Base-by-base conservation (phyloP, 768 basidiomycete species). In the Phlebiopsis gigantea region DNA sequence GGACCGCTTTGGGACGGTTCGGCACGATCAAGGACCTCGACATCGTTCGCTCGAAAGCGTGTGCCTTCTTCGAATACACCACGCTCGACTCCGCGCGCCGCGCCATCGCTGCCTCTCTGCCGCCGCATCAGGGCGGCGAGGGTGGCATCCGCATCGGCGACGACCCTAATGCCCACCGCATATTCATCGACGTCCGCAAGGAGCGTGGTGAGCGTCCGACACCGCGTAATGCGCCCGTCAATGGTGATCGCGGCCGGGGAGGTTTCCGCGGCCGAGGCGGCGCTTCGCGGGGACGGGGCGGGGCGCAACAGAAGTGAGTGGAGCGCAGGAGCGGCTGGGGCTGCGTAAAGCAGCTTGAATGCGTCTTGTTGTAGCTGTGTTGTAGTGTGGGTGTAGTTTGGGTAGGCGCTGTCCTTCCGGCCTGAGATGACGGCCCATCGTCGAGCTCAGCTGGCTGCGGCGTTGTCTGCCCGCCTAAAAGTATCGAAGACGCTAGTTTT, bases 61-160 rank as follows among this genome's bases (percentile, higher is more conserved):
- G 95, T 66, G 95, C 94, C 0, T 98, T 98, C 81, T 77, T 97
- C 65, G 96, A 98, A 71, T 98, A 95, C 75, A 69, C 66, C 22
- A 73, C 74, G 1, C 70, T 95, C 57, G 93, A 95, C 1, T 73
- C 83, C 34, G 96, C 96, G n/a, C 80, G 84, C 64, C 34, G 34
- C 44, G 96, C 96, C 2, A 96, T 99, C 67, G 73, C 80, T 25
- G 79, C 88, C 2, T 87, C 83, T 31, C 70, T 97, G 48, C 80
- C 84, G 1, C 68, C 73, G 28, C 58, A 65, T 41, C 83, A 85
- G 61, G 94, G 94, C 57, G 95, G 94, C 34, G 92, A 95, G 61
- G 94, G 93, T 55, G 95, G 94, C 14, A 79, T 98, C 60, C 85
- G 81, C 67, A 71, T 96, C 51, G 88, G 89, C 47, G 77, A 79